These are phyloP conservation scores for Aspergillus piperis DNA, from an alignment of 2,329 filamentous ascomycete species.

Conservation along the genomic window DNA sequence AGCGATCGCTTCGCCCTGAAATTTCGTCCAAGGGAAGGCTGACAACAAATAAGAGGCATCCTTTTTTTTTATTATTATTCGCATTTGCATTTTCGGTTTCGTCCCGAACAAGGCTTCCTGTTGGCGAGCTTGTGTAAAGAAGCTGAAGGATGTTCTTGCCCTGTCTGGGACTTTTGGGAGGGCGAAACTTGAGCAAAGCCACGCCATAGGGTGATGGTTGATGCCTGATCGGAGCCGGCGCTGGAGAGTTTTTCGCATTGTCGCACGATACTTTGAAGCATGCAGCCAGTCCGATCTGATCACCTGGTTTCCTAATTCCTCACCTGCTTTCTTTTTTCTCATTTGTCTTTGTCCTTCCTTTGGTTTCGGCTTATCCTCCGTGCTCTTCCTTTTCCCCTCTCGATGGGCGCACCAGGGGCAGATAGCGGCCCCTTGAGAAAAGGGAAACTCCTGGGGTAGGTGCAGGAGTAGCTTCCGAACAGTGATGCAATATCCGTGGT, in stretches of 20 bases:
- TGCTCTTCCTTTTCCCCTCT: background rate
- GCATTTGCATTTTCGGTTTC: background rate
- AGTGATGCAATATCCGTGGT: conserved; percentile 8
- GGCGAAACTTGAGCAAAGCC: background rate
- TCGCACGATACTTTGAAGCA: conserved; percentile 18
- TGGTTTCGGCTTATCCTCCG: conserved; percentile 3
- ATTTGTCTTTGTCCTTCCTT: background rate
- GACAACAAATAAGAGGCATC: background rate
- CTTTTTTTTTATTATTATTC: too few species aligned
- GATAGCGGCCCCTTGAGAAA: conserved; percentile 8
- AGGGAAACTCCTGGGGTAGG: conserved; percentile 14
- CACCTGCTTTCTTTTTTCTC: background rate
- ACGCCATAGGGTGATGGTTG: background rate
- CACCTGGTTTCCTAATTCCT: conserved; percentile 1
- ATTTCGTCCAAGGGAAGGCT: conserved; percentile 9
- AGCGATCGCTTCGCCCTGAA: conserved; percentile 7
- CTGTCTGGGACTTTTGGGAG: background rate
- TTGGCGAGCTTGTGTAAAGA: background rate
- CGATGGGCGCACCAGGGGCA: background rate
- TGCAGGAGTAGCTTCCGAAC: conserved; percentile 14
- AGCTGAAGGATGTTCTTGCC: background rate
- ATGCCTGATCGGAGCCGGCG: conserved; percentile 7
- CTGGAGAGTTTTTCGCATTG: conserved; percentile 5
- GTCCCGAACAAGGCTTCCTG: too few species aligned
- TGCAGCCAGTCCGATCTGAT: conserved; percentile 6